A percentile compares a stretch with the other conserved stretches of the same genome.
phyloP scores from a whole-genome alignment of 1,139 yeast genomes.

The Saccharomyces hybrid region DNA sequence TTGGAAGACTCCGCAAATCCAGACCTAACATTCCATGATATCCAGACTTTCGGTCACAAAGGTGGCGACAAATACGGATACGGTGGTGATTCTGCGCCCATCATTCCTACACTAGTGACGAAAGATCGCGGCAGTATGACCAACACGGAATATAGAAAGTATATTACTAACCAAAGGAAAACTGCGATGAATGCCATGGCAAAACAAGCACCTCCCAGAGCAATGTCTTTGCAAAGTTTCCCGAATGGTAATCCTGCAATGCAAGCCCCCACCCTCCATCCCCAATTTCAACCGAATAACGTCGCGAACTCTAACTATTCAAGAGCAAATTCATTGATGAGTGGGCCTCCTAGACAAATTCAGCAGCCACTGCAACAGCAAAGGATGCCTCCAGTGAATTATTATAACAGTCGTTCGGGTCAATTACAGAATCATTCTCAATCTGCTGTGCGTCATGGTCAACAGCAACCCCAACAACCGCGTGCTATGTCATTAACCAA shows the following conservation, averaged over 20 bases:
- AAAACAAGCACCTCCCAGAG: constrained; percentile 38
- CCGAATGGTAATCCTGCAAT: constrained; percentile 14
- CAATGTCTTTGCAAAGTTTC: constrained; percentile 49
- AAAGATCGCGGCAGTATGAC: constrained; percentile 31
- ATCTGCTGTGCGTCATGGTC: too few species aligned
- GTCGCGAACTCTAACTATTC: constrained; percentile 5
- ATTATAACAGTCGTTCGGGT: not conserved
- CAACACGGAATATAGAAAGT: constrained; percentile 60
- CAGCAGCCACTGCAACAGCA: constrained; percentile 4
- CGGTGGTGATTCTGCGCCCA: constrained; percentile 55
- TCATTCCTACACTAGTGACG: constrained; percentile 55
- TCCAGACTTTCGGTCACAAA: constrained; percentile 53
- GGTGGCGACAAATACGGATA: constrained; percentile 52
- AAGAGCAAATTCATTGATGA: constrained; percentile 23
- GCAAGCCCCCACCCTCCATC: constrained; percentile 3
- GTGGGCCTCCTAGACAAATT: constrained; percentile 14
- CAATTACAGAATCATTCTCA: not conserved
- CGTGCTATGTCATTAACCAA: not conserved
- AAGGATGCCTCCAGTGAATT: not conserved
- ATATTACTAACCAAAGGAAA: constrained; percentile 61
- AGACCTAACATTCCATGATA: constrained; percentile 54
- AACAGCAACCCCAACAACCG: not conserved
- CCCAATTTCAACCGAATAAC: not conserved
- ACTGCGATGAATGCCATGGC: constrained; percentile 43
- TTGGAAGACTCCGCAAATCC: constrained; percentile 40